phyloP scores from a whole-genome alignment of 129 eudicot genomes.

The Flaveria ramosissima region DNA sequence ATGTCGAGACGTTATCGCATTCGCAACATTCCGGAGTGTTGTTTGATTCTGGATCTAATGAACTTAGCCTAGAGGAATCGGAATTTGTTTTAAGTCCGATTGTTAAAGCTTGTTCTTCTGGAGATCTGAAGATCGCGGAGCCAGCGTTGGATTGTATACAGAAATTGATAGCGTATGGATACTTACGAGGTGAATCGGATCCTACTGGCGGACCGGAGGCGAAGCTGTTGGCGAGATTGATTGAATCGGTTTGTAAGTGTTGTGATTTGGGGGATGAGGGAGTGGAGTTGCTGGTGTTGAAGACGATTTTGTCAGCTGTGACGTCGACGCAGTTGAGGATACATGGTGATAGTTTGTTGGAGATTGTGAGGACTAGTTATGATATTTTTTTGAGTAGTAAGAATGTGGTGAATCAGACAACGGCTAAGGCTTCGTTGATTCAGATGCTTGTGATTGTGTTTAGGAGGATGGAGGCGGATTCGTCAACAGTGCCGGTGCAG shows the following conservation, averaged over 20 bases:
- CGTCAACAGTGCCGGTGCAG: conserved; percentile 73
- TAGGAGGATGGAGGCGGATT: conserved; percentile 98
- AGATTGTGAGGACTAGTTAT: conserved; percentile 81
- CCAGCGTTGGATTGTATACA: conserved; percentile 78
- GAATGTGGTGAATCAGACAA: conserved; percentile 92
- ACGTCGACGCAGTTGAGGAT: conserved; percentile 68
- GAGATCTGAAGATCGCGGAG: conserved; percentile 71
- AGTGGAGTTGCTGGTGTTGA: conserved; percentile 68
- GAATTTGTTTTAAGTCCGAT: conserved; percentile 71
- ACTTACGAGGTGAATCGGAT: conserved; percentile 80
- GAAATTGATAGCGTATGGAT: conserved; percentile 75
- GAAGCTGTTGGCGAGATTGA: conserved; percentile 56
- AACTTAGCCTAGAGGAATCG: conserved; percentile 60
- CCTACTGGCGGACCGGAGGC: conserved; percentile 53
- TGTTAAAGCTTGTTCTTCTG: conserved; percentile 56
- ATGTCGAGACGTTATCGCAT: conserved; percentile 42
- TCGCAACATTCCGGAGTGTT: conserved; percentile 57
- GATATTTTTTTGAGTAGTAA: conserved; percentile 77
- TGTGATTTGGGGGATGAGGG: conserved; percentile 67
- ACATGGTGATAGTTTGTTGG: conserved; percentile 88
- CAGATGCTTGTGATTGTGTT: conserved; percentile 98
- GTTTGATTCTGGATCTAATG: conserved; percentile 48
- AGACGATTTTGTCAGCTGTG: conserved; percentile 80
- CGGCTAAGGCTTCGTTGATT: conserved; percentile 87
- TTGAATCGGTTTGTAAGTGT: conserved; percentile 80